Evolutionary conservation across 257 asterid genomes (phyloP).

Genomic region (Solanum paucissectum): DNA sequence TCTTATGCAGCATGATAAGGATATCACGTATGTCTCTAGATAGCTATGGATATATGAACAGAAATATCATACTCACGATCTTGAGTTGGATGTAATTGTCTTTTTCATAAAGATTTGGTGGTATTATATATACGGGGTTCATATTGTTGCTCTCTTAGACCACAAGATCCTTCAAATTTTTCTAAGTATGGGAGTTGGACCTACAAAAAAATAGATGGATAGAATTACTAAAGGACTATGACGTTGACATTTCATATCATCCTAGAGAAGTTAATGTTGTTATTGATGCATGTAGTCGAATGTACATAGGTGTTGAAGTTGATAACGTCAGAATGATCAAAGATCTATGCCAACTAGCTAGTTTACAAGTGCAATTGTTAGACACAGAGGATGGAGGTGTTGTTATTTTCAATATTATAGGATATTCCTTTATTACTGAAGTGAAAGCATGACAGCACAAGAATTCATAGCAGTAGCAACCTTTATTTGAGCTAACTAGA

Average conservation of each 20-base stretch:
- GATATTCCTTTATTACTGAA: neutral
- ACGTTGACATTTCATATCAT: neutral
- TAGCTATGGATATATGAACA: neutral
- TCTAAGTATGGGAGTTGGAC: neutral
- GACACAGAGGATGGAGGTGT: neutral
- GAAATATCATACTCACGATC: neutral
- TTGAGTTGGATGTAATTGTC: neutral
- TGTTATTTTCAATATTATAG: neutral
- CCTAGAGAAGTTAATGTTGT: neutral
- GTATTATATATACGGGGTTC: neutral
- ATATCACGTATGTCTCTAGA: neutral
- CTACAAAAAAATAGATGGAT: neutral
- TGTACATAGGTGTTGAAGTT: neutral
- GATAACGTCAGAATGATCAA: neutral
- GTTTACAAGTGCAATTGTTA: neutral
- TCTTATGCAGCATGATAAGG: neutral
- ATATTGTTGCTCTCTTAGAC: neutral
- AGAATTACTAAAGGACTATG: neutral
- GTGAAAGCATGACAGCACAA: neutral
- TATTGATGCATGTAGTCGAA: neutral
- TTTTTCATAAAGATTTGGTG: no score
- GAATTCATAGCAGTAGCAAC: neutral
- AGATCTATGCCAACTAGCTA: neutral
- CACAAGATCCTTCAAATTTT: neutral
- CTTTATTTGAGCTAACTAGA: no score